Evolutionary conservation across 352 stramenopile species (phyloP).

Genomic region (Aphanomyces euteiches): DNA sequence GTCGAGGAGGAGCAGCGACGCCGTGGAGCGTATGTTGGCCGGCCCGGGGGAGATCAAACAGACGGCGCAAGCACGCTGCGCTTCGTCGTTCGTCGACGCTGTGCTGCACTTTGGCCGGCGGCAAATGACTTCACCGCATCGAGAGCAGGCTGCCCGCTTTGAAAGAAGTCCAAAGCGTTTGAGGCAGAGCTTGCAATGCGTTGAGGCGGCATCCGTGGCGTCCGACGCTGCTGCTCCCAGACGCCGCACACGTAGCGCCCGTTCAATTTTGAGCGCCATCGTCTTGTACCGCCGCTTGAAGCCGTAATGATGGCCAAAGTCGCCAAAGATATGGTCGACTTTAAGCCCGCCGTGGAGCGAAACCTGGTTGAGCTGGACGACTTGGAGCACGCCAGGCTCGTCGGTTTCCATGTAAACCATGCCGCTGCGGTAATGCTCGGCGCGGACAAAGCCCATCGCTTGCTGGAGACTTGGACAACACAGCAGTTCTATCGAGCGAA

Average conservation of each 20-base stretch:
- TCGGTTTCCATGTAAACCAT: conserved; percentile 1
- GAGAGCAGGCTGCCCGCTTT: not conserved
- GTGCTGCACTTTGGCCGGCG: not conserved
- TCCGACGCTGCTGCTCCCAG: not conserved
- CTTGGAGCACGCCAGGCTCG: not conserved
- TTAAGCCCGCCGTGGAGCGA: not conserved
- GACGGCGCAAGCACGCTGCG: not conserved
- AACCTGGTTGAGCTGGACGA: not conserved
- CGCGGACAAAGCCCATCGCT: not conserved
- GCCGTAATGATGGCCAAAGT: not conserved
- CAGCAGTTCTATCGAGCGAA: not conserved
- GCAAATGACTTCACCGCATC: not conserved
- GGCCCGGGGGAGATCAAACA: not conserved
- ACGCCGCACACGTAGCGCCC: not conserved
- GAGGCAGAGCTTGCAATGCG: not conserved
- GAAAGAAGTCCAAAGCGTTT: not conserved
- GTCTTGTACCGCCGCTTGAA: not conserved
- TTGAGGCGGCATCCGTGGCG: not conserved
- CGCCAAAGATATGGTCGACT: not conserved
- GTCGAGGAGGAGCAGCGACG: no score
- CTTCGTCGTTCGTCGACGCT: not conserved
- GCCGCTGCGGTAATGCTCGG: not conserved
- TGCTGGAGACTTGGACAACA: not conserved
- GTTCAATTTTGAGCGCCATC: not conserved
- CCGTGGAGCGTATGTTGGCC: not conserved